These are phyloP conservation scores for Ganoderma boninense DNA, from an alignment of 1,284 basidiomycete species.

Conservation along the genomic window DNA sequence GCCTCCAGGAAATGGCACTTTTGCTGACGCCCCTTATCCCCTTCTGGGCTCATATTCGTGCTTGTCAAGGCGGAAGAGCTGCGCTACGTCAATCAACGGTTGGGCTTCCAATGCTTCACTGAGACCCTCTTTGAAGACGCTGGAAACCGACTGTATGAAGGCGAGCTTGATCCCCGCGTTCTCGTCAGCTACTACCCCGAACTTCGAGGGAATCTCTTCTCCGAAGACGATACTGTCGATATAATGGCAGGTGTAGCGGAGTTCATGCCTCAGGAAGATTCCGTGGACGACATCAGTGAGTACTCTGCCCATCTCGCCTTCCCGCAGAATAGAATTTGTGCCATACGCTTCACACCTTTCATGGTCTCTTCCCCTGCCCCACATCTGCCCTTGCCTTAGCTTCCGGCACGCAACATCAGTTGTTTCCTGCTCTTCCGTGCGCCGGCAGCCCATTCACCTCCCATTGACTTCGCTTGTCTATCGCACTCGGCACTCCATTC, in stretches of 20 bases:
- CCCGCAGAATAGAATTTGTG: constrained; percentile 32
- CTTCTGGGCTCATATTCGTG: neutral
- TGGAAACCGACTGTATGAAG: constrained; percentile 74
- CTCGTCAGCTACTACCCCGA: constrained; percentile 81
- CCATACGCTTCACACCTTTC: constrained; percentile 16
- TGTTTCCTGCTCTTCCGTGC: constrained; percentile 27
- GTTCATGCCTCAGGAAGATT: constrained; percentile 67
- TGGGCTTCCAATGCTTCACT: constrained; percentile 76
- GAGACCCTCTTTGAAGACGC: constrained; percentile 83
- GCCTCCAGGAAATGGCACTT: too few relatives aligned
- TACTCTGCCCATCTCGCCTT: constrained; percentile 37
- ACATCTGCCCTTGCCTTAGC: constrained; percentile 16
- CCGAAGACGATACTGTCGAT: constrained; percentile 53
- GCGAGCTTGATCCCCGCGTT: constrained; percentile 78
- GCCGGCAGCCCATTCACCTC: constrained; percentile 33
- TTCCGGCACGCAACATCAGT: constrained; percentile 14
- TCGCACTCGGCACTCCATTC: constrained; percentile 24
- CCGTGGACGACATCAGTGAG: constrained; percentile 82
- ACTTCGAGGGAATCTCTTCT: constrained; percentile 66
- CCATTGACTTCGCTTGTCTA: constrained; percentile 37
- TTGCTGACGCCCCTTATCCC: neutral
- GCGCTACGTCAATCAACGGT: constrained; percentile 78
- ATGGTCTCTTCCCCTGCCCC: constrained; percentile 14
- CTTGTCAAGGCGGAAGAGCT: constrained; percentile 66
- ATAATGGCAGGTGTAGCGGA: constrained; percentile 75